Percentiles rank a stretch among this genome's conserved stretches.
Conservation (phyloP, 495 filamentous ascomycete genomes). For the Penicillium turbatum region DNA sequence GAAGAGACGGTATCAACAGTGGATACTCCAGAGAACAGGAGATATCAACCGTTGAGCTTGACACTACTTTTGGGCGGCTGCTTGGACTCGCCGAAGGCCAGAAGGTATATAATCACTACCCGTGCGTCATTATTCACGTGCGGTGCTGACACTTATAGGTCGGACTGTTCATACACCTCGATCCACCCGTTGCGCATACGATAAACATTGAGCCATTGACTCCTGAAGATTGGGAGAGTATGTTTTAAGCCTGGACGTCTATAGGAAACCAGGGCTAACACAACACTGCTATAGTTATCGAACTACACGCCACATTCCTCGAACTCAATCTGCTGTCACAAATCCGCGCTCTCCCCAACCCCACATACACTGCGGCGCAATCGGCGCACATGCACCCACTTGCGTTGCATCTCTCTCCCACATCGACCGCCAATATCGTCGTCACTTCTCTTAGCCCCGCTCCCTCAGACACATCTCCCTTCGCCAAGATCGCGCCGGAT, state of each 20-base stretch:
- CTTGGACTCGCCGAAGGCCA: conserved; percentile 79
- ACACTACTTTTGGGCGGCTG: conserved; percentile 80
- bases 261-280: conserved; percentile 10
- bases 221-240: conserved; percentile 89
- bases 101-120: conserved; percentile 54
- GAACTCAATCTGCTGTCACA: conserved; percentile 92
- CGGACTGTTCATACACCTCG: conserved; percentile 69
- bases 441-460: conserved; percentile 73
- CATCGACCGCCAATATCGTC: conserved; percentile 88
- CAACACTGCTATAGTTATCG: conserved; percentile 60
- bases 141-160: conserved; percentile 45
- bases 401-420: conserved; percentile 89
- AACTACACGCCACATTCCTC: conserved; percentile 89
- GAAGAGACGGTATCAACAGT: conserved; percentile 64
- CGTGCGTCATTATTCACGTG: conserved; percentile 7
- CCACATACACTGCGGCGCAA: conserved; percentile 53
- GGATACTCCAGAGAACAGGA: conserved; percentile 65
- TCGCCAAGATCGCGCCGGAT: conserved; percentile 88
- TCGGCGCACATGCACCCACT: conserved; percentile 65
- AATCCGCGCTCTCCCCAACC: conserved; percentile 88
- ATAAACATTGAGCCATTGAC: conserved; percentile 95
- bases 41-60: conserved; percentile 73
- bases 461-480: conserved; percentile 63
- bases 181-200: conserved; percentile 84
- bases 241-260: conserved; percentile 15